phyloP scores from a whole-genome alignment of 2,329 filamentous ascomycete species.

The Ascochyta pisi region DNA sequence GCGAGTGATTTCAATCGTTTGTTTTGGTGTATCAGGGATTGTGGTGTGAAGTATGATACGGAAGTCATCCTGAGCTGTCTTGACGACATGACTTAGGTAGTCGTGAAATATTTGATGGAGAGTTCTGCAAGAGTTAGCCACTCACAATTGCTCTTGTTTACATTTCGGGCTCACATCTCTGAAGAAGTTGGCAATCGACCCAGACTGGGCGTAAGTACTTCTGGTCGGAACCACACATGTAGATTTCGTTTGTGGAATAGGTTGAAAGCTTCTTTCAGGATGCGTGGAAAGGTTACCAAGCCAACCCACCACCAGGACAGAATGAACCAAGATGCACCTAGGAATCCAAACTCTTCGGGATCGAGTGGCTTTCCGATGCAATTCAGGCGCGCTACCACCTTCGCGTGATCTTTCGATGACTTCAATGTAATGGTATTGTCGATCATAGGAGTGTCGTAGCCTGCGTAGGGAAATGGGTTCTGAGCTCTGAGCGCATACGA shows the following conservation, averaged over 20 bases:
- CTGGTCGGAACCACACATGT: conserved; percentile 70
- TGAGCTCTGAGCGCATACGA: conserved; percentile 56
- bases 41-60: conserved; percentile 62
- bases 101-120: conserved; percentile 50
- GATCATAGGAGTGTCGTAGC: conserved; percentile 50
- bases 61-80: conserved; percentile 54
- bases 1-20: conserved; percentile 32
- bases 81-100: conserved; percentile 57
- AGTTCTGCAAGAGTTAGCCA: conserved; percentile 25
- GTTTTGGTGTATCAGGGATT: conserved; percentile 46
- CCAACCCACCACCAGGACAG: conserved; percentile 71
- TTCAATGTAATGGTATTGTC: conserved; percentile 67
- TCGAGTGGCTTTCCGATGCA: conserved; percentile 61
- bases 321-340: conserved; percentile 58
- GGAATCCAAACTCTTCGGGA: conserved; percentile 54
- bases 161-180: conserved; percentile 51
- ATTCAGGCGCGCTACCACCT: conserved; percentile 67
- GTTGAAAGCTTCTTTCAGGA: conserved; percentile 64
- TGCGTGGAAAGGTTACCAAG: conserved; percentile 70
- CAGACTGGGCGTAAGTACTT: conserved; percentile 65
- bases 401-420: conserved; percentile 66
- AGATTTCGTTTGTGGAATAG: conserved; percentile 65
- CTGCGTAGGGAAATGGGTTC: conserved; percentile 51
- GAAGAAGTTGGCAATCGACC: conserved; percentile 59
- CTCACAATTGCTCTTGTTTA: too few relatives aligned